These are phyloP conservation scores for Aspergillus fischeri DNA, from an alignment of 2,329 filamentous ascomycete species.

Conservation along the genomic window DNA sequence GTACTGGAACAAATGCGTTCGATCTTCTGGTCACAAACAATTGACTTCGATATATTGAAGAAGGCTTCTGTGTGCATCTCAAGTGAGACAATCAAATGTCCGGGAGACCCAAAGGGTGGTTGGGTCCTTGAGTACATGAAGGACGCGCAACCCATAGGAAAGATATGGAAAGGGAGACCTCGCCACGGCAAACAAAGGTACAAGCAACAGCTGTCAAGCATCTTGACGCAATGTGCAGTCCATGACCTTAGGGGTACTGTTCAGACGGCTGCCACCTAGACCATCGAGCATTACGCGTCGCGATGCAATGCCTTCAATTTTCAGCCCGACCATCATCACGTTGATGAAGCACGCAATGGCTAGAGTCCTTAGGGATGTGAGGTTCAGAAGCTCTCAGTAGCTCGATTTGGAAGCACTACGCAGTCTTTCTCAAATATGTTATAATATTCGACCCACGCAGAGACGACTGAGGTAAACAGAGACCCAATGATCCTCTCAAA, in stretches of 20 bases:
- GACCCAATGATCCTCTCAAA: constrained; percentile 7
- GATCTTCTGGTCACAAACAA: background rate
- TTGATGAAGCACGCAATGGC: constrained; percentile 5
- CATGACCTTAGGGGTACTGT: background rate
- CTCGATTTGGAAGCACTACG: constrained; percentile 3
- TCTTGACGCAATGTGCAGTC: background rate
- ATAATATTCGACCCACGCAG: constrained; percentile 1
- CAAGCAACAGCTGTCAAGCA: background rate
- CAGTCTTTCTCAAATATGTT: constrained; percentile 2
- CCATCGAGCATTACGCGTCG: constrained; percentile 11
- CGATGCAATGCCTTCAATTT: constrained; percentile 3
- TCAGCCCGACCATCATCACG: constrained; percentile 12
- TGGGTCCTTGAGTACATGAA: background rate
- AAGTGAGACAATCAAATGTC: background rate
- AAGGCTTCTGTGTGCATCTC: background rate
- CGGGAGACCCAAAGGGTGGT: background rate
- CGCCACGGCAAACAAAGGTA: background rate
- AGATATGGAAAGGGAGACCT: background rate
- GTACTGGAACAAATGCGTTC: background rate
- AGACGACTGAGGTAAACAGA: background rate
- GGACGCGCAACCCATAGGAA: background rate
- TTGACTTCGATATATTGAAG: background rate
- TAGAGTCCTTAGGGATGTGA: background rate
- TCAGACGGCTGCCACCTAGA: background rate
- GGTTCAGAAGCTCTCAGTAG: background rate